Conservation (phyloP, 768 basidiomycete species). For the Leccinellum albellum region DNA sequence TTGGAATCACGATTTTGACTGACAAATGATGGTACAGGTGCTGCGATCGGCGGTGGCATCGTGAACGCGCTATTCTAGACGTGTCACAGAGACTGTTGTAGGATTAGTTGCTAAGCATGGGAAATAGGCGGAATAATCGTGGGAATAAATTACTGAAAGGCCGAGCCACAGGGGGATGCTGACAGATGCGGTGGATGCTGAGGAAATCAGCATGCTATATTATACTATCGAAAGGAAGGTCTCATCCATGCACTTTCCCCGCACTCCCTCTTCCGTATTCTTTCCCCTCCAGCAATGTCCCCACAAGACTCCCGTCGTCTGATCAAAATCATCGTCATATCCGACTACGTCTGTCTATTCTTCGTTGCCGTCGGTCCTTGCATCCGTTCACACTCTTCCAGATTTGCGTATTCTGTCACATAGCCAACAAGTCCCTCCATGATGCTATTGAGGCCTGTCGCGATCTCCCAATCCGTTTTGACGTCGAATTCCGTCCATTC, state of each 20-base stretch:
- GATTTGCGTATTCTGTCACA: slow-evolving; percentile 38
- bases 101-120: slow-evolving; percentile 18
- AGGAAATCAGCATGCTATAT: slow-evolving; percentile 27
- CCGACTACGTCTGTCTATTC: slow-evolving; percentile 29
- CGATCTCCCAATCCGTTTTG: slow-evolving; percentile 32
- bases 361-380: not conserved
- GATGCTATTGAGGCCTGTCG: slow-evolving; percentile 35
- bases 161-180: slow-evolving; percentile 24
- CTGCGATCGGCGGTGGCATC: slow-evolving; percentile 42
- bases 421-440: slow-evolving; percentile 35
- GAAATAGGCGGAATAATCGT: slow-evolving; percentile 15
- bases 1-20: not conserved
- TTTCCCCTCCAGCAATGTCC: slow-evolving; percentile 15
- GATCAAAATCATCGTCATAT: slow-evolving; percentile 34
- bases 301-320: slow-evolving; percentile 12
- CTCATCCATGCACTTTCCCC: slow-evolving; percentile 24
- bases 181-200: slow-evolving; percentile 30
- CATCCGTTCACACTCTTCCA: slow-evolving; percentile 12
- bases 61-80: slow-evolving; percentile 47
- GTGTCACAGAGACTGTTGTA: slow-evolving; percentile 4
- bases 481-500: slow-evolving; percentile 36
- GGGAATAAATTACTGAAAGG: slow-evolving; percentile 21
- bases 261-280: not conserved
- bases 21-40: slow-evolving; percentile 29
- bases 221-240: slow-evolving; percentile 25